Evolutionary conservation across 106 monocot genomes (phyloP).

Genomic region (Dactylorhiza incarnata): DNA sequence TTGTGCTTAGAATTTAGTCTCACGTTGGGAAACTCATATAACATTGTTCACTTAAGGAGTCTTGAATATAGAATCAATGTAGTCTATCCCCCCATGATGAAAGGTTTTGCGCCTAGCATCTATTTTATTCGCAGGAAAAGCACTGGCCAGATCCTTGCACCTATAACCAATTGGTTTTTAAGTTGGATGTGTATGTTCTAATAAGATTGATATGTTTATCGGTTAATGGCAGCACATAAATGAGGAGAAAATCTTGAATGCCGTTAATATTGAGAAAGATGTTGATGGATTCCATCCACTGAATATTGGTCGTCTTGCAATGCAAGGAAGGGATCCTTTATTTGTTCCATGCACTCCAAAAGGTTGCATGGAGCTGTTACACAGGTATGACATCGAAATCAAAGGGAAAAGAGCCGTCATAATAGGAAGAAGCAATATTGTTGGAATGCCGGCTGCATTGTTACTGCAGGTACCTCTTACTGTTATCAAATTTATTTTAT

Average conservation of each 20-base stretch:
- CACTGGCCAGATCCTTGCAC: neutral
- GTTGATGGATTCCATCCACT: constrained; percentile 97
- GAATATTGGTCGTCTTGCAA: constrained; percentile 87
- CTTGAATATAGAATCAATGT: no score
- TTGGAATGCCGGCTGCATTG: constrained; percentile 88
- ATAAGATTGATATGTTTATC: no score
- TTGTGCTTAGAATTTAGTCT: no score
- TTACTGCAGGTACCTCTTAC: constrained; percentile 57
- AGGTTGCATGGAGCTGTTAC: constrained; percentile 91
- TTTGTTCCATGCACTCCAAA: constrained; percentile 97
- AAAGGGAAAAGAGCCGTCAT: constrained; percentile 91
- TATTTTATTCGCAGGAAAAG: neutral
- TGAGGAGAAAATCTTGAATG: constrained; percentile 70
- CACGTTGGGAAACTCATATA: no score
- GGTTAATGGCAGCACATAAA: constrained; percentile 67
- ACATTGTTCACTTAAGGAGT: no score
- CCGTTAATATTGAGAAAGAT: constrained; percentile 86
- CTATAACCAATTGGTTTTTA: no score
- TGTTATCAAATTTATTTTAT: neutral
- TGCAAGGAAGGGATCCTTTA: constrained; percentile 91
- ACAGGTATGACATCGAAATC: constrained; percentile 59
- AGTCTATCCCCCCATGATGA: no score
- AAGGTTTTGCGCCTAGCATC: no score
- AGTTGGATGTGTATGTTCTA: no score
- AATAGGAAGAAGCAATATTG: constrained; percentile 94